Evolutionary conservation across 2,329 filamentous ascomycete species (phyloP).

Genomic region (Fusarium abutilonis): DNA sequence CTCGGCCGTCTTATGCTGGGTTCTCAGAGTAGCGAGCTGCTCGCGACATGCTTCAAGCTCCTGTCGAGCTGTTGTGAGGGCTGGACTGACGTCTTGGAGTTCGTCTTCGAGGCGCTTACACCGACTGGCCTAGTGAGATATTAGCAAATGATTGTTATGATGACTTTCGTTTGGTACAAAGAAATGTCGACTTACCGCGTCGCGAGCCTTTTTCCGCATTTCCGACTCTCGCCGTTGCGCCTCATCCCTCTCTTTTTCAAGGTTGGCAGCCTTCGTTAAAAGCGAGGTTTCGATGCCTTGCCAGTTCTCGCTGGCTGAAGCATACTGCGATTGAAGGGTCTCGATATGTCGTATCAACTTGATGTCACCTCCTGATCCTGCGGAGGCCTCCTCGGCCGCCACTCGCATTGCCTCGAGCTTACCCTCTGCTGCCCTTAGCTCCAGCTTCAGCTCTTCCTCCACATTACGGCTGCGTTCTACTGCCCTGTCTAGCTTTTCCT

Average conservation of each 20-base stretch:
- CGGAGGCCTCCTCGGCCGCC: constrained; percentile 88
- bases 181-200: constrained; percentile 70
- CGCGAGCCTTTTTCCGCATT: constrained; percentile 86
- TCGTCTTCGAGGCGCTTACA: constrained; percentile 81
- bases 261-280: constrained; percentile 75
- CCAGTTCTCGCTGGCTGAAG: constrained; percentile 96
- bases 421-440: constrained; percentile 80
- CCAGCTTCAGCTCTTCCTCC: constrained; percentile 83
- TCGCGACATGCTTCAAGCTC: constrained; percentile 69
- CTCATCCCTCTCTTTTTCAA: constrained; percentile 94
- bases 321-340: constrained; percentile 93
- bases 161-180: neutral
- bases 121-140: constrained; percentile 64
- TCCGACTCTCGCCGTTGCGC: constrained; percentile 84
- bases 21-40: constrained; percentile 69
- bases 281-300: constrained; percentile 92
- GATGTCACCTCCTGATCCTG: constrained; percentile 81
- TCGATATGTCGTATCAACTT: constrained; percentile 95
- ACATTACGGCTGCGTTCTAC: constrained; percentile 73
- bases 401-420: constrained; percentile 89
- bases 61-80: constrained; percentile 70
- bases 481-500: constrained; percentile 77
- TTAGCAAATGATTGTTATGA: constrained; percentile 18
- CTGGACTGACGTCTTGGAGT: constrained; percentile 73
- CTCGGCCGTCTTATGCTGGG: constrained; percentile 73